Evolutionary conservation across 169 alveolate species (phyloP), one percentile per base, ranked within the genome.

Genomic region (Nephromyces sp.): DNA sequence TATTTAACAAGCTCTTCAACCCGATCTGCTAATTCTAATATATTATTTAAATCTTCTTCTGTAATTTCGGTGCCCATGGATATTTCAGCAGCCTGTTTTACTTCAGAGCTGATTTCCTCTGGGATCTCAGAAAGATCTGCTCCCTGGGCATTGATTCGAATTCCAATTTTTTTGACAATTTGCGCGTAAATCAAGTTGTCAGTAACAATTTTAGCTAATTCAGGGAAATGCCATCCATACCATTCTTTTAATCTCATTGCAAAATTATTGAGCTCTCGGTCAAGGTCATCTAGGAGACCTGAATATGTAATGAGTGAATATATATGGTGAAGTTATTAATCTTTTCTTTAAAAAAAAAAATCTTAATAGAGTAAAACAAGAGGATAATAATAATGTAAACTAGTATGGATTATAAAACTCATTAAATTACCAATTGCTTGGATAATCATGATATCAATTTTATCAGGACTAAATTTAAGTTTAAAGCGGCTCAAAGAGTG

Each of bases 201-300:
- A 0, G 94, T 88, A 64, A 97, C 95, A 62, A 97, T 95, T 81
- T 93, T 95, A 22, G 88, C 86, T 52, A 97, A 93, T 85, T 97
- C 99, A 6, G 99, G 99, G 92, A 97, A 97, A 86, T 97, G 99
- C 99, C 99, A 97, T 33, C 99, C 96, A 81, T 94, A 97, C 89
- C 89, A 75, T 28, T 53, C 84, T 70, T 91, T 89, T 24, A 95
- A 86, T 77, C 97, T 84, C 99, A 95, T 95, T 43, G 97, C 95
- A 66, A 92, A 93, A 79, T 92, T 93, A 77, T 95, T 95, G 52
- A 95, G 84, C 70, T 93, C 98, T 75, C 92, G 90, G 63, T 95
- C 98, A 52, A 93, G 78, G 28, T 83, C 89, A 79, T 92, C 97
- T 8, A 94, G 72, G 27, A 94, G 83, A 8, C 92, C 92, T 51